Base-by-base conservation (phyloP, 2,329 filamentous ascomycete species). In the Bipolaris zeicola region DNA sequence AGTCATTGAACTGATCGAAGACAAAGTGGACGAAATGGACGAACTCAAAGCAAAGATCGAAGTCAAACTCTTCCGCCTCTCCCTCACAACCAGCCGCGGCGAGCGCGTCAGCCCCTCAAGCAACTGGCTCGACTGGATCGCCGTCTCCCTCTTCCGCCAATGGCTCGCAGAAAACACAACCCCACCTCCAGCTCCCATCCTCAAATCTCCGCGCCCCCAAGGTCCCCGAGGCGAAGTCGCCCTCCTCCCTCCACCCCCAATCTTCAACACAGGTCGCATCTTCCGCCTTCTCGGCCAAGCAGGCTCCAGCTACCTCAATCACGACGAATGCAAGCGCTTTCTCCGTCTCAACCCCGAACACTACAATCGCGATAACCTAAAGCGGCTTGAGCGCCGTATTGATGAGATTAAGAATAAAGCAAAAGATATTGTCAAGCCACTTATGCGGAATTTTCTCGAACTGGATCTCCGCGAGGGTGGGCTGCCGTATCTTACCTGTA, bases 121-220 rank as follows among this genome's bases (percentile, higher is more conserved):
- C 47, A 87, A 87, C 51, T 96, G 93, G 74, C 81, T 96, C 20
- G 92, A 96, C 76, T 97, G 93, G 93, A 85, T 96, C 6, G 92
- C 87, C 16, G 86, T 96, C 46, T 91, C 87, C 39, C 81, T 96
- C 11, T 98, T 97, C 78, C 85, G 94, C 3, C 92, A 96, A 76
- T 97, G 93, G 92, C 82, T 97, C 6, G 91, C 92, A 3, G 93
- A 97, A 68, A 94, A 92, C 74, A 96, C 91, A 4, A 89, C 90
- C 1, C 89, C 91, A 0, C 84, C 88, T 3, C 86, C 86, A 0
- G 76, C 82, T 0, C 80, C 83, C 0, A 81, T 81, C 7, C 69
- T 81, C 33, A 82, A 81, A 60, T 72, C 77, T 14, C 66, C 72
- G 3, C 81, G 59, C 61, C 79, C 64, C 76, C 79, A 53, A 52